Percentiles rank a stretch among this genome's conserved stretches.
phyloP scores from a whole-genome alignment of 805 yeast species.

The Hanseniaspora thailandica region DNA sequence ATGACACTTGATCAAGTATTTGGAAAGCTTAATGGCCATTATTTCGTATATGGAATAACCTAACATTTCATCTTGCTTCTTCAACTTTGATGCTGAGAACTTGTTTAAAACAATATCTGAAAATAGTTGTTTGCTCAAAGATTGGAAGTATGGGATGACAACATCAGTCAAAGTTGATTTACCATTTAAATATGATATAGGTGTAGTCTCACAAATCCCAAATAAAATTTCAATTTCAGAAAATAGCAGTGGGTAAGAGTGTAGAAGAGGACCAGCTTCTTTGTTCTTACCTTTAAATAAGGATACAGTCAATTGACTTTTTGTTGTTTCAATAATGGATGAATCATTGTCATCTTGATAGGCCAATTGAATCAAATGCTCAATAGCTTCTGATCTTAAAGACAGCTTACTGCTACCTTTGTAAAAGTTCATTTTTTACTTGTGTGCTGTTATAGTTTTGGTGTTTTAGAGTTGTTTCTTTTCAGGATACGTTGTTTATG shows the following conservation, averaged over 20 bases:
- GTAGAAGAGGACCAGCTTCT: not conserved
- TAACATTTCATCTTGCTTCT: conserved; percentile 19
- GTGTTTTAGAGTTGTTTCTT: not conserved
- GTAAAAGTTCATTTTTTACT: conserved; percentile 4
- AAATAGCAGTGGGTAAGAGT: conserved; percentile 34
- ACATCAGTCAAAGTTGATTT: conserved; percentile 31
- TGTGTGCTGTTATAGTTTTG: not conserved
- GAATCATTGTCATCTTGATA: conserved; percentile 2
- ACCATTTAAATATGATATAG: conserved; percentile 32
- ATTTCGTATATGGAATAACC: conserved; percentile 33
- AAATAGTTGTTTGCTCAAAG: conserved; percentile 41
- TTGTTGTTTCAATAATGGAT: conserved; percentile 7
- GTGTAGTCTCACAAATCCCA: conserved; percentile 36
- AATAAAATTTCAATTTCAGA: conserved; percentile 45
- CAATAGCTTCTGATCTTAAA: conserved; percentile 10
- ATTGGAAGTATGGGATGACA: conserved; percentile 38
- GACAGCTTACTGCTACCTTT: not conserved
- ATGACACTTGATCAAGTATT: conserved; percentile 24
- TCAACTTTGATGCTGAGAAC: conserved; percentile 20
- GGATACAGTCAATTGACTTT: conserved; percentile 11
- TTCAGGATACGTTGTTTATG: not conserved
- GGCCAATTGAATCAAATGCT: conserved; percentile 7
- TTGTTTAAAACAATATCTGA: conserved; percentile 28
- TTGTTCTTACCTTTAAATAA: not conserved
- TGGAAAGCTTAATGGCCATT: conserved; percentile 29